Percentiles rank a stretch among this genome's conserved stretches.
These are phyloP conservation scores for Suhomyces xylopsoci DNA, from an alignment of 805 yeast genomes.

Conservation along the genomic window DNA sequence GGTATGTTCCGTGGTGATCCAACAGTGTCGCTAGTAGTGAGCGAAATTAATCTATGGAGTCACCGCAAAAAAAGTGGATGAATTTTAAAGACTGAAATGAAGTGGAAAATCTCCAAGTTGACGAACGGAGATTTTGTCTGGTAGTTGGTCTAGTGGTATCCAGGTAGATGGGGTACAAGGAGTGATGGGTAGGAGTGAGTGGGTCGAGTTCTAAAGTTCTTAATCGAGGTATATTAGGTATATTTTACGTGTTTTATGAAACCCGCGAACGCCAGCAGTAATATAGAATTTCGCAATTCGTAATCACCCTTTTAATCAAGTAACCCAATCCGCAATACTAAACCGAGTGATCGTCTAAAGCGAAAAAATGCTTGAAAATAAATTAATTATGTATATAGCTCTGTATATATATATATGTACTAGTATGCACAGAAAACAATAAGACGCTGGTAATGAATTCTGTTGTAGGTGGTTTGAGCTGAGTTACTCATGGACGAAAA, in stretches of 20 bases:
- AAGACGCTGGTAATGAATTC: not conserved
- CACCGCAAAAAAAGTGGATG: not conserved
- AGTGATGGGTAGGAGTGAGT: not conserved
- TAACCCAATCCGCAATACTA: not conserved
- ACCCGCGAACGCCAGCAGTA: not conserved
- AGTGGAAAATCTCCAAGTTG: not conserved
- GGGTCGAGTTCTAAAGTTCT: not conserved
- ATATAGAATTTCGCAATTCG: not conserved
- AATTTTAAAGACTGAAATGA: not conserved
- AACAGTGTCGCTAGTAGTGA: not conserved
- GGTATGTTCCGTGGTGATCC: not conserved
- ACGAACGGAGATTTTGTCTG: no score
- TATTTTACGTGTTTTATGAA: not conserved
- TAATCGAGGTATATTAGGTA: not conserved
- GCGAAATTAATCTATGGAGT: not conserved
- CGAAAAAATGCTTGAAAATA: not conserved
- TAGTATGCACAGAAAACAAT: not conserved
- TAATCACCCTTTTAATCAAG: not conserved
- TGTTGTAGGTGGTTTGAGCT: not conserved
- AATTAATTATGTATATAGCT: not conserved
- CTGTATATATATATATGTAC: not conserved
- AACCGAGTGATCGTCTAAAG: not conserved
- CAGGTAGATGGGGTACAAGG: not conserved
- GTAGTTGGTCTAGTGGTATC: not conserved
- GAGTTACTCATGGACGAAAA: not conserved